Evolutionary conservation across 2,329 filamentous ascomycete genomes (phyloP).

Genomic region (Diaporthe caulivora): DNA sequence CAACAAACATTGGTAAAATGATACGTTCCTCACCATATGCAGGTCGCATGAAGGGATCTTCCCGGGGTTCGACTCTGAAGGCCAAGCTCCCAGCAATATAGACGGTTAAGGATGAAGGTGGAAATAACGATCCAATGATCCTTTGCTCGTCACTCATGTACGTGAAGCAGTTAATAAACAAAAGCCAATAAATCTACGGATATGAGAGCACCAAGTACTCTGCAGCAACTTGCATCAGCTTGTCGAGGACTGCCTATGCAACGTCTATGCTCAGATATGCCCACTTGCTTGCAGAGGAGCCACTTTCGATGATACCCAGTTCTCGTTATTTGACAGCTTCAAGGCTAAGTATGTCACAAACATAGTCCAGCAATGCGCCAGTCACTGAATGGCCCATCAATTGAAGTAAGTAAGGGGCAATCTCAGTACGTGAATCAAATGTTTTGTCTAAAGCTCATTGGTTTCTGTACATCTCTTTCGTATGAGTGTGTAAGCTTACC

Average conservation of each 20-base stretch:
- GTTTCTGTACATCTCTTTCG: background rate
- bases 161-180: background rate
- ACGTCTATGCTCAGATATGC: background rate
- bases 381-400: too few relatives aligned
- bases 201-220: background rate
- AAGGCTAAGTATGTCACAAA: too few relatives aligned
- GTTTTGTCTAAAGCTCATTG: background rate
- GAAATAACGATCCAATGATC: rapidly evolving
- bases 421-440: background rate
- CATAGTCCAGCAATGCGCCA: background rate
- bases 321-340: background rate
- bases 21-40: background rate
- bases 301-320: slow-evolving; percentile 4
- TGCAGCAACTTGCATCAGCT: background rate
- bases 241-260: background rate
- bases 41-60: background rate
- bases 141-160: background rate
- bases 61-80: background rate
- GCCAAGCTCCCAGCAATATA: too few relatives aligned
- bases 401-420: background rate
- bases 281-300: background rate
- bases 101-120: background rate
- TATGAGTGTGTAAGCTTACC: background rate
- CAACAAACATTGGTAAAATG: background rate
- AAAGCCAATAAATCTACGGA: background rate